Conservation (phyloP, 306 rosid genomes). For the Vicia villosa region DNA sequence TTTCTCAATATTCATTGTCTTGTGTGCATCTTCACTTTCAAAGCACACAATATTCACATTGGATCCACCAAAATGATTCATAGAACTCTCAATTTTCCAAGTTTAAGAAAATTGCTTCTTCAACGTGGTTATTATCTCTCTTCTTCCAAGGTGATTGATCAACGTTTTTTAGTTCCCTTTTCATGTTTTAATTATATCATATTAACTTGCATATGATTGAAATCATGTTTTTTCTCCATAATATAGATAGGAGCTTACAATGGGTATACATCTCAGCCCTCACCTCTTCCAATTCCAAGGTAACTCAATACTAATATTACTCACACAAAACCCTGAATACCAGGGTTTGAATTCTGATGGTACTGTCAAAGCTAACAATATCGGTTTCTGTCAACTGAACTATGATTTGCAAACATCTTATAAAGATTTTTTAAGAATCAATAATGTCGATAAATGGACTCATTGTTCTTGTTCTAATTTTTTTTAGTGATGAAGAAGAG, state of each 20-base stretch:
- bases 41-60: neutral
- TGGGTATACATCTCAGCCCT: slow-evolving; percentile 38
- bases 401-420: neutral
- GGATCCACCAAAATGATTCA: slow-evolving; percentile 46
- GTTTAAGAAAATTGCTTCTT: slow-evolving; percentile 37
- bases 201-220: neutral
- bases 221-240: too few relatives aligned
- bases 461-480: neutral
- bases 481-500: slow-evolving; percentile 49
- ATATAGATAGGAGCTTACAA: slow-evolving; percentile 18
- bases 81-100: slow-evolving; percentile 5
- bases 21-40: neutral
- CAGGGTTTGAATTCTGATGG: too few relatives aligned
- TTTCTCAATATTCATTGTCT: neutral
- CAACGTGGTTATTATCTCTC: slow-evolving; percentile 1
- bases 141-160: slow-evolving; percentile 45
- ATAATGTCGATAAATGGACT: neutral
- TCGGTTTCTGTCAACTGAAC: too few relatives aligned
- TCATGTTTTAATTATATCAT: neutral
- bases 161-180: neutral
- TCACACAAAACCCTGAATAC: too few relatives aligned
- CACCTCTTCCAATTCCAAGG: slow-evolving; percentile 32
- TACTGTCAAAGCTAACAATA: too few relatives aligned
- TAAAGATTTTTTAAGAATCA: neutral
- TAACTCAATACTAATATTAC: neutral